phyloP scores from a whole-genome alignment of 2,329 filamentous ascomycete genomes.

The Penicillium digitatum region DNA sequence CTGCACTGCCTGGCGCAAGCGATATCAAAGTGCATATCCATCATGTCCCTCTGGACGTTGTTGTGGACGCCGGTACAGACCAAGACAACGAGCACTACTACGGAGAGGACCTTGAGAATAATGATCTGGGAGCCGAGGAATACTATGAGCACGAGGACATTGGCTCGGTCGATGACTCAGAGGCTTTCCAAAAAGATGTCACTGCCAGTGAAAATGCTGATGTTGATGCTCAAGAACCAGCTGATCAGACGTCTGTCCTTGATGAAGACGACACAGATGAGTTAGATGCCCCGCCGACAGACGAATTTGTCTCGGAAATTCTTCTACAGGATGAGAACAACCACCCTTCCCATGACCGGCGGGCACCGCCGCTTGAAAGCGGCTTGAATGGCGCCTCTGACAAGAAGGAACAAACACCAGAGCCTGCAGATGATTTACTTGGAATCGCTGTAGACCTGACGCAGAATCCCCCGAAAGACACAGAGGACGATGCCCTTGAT shows the following conservation, averaged over 20 bases:
- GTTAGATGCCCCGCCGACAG: constrained; percentile 8
- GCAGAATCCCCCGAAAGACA: constrained; percentile 23
- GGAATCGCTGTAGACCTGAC: constrained; percentile 34
- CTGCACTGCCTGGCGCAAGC: constrained; percentile 17
- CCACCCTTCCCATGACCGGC: constrained; percentile 16
- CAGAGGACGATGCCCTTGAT: constrained; percentile 6
- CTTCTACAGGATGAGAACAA: constrained; percentile 10
- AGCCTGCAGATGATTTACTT: constrained; percentile 30
- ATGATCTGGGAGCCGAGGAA: constrained; percentile 12
- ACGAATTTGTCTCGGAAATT: constrained; percentile 13
- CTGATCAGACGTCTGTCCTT: constrained; percentile 8
- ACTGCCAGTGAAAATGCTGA: constrained; percentile 5
- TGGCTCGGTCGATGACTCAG: constrained; percentile 12
- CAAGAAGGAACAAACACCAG: constrained; percentile 14
- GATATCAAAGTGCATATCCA: constrained; percentile 14
- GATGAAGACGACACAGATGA: constrained; percentile 11
- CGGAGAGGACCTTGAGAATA: constrained; percentile 13
- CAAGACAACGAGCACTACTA: constrained; percentile 26
- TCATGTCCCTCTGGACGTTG: constrained; percentile 10
- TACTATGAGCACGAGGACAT: constrained; percentile 14
- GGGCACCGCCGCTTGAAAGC: constrained; percentile 19
- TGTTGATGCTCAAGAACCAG: constrained; percentile 2
- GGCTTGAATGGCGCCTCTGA: constrained; percentile 6
- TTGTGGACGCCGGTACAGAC: constrained; percentile 29
- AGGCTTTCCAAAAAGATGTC: constrained; percentile 8